phyloP scores from a whole-genome alignment of 1,139 yeast genomes.

The Casaregolazyma suthepensis region DNA sequence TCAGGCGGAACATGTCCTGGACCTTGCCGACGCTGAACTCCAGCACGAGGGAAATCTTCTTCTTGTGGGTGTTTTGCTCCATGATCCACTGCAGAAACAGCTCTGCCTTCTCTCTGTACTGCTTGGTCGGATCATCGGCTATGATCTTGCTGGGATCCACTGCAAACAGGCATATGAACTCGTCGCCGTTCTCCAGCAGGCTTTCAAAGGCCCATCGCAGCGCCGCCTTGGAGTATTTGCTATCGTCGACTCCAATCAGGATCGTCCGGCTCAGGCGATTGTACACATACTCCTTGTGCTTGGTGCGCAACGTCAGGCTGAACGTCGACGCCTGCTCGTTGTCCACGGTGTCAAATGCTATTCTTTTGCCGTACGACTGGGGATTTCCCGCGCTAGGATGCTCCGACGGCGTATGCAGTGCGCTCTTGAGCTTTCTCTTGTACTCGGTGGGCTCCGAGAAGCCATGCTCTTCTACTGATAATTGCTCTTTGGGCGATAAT shows the following conservation, averaged over 20 bases:
- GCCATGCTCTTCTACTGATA: constrained; percentile 3
- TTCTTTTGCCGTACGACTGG: constrained; percentile 29
- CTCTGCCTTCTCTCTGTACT: constrained; percentile 37
- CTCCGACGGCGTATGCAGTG: not conserved
- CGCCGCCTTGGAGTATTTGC: constrained; percentile 52
- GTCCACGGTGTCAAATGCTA: constrained; percentile 51
- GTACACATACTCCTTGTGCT: constrained; percentile 51
- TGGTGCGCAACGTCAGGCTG: constrained; percentile 48
- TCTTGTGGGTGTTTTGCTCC: constrained; percentile 35
- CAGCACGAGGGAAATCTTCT: constrained; percentile 42
- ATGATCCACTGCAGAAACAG: constrained; percentile 40
- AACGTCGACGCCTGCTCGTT: constrained; percentile 36
- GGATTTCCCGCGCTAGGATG: not conserved
- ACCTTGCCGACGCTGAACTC: constrained; percentile 63
- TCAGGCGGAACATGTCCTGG: constrained; percentile 47
- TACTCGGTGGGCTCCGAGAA: constrained; percentile 5
- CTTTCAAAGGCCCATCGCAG: constrained; percentile 63
- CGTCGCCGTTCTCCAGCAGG: constrained; percentile 58
- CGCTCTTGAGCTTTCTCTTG: constrained; percentile 5
- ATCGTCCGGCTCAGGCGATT: constrained; percentile 56
- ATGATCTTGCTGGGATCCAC: constrained; percentile 37
- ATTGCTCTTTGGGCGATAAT: not conserved
- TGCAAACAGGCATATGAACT: constrained; percentile 55
- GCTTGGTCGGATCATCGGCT: constrained; percentile 26
- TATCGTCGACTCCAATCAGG: constrained; percentile 55